Evolutionary conservation across 352 stramenopile genomes (phyloP).

Genomic region (Phytophthora tubulina): DNA sequence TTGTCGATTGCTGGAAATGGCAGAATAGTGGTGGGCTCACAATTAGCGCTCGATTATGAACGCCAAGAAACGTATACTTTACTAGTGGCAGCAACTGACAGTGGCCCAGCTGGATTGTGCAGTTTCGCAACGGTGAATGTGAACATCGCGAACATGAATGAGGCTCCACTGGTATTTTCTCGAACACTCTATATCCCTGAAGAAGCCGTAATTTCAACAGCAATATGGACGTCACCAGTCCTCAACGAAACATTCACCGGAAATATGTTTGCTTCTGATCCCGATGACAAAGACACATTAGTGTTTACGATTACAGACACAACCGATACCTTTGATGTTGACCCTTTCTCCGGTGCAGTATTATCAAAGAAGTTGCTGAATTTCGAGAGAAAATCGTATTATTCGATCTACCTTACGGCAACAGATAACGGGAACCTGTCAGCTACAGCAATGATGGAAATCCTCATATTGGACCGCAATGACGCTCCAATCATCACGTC

Average conservation of each 20-base stretch:
- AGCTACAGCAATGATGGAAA: slow-evolving; percentile 12
- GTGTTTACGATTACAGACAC: slow-evolving; percentile 18
- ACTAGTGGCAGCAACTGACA: slow-evolving; percentile 30
- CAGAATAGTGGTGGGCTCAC: slow-evolving; percentile 43
- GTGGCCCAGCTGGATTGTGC: slow-evolving; percentile 7
- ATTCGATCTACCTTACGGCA: slow-evolving; percentile 18
- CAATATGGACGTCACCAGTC: slow-evolving; percentile 8
- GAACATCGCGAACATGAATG: slow-evolving; percentile 27
- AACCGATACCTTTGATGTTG: slow-evolving; percentile 28
- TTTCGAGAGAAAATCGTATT: slow-evolving; percentile 28
- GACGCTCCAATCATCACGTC: slow-evolving; percentile 29
- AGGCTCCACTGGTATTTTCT: slow-evolving; percentile 11
- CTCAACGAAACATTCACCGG: slow-evolving; percentile 26
- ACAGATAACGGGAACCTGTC: slow-evolving; percentile 24
- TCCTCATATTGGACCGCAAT: slow-evolving; percentile 39
- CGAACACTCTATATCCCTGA: slow-evolving; percentile 34
- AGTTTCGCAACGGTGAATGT: slow-evolving; percentile 23
- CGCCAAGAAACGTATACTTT: slow-evolving; percentile 34
- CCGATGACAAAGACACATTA: slow-evolving; percentile 24
- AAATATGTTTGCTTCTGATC: slow-evolving; percentile 22
- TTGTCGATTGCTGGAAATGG: slow-evolving; percentile 50
- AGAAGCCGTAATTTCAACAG: slow-evolving; percentile 26
- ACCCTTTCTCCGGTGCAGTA: slow-evolving; percentile 21
- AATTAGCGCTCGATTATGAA: slow-evolving; percentile 57
- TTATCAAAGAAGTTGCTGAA: slow-evolving; percentile 16